Conservation (phyloP, 2,329 filamentous ascomycete genomes). For the Sodiomyces alkalinus region DNA sequence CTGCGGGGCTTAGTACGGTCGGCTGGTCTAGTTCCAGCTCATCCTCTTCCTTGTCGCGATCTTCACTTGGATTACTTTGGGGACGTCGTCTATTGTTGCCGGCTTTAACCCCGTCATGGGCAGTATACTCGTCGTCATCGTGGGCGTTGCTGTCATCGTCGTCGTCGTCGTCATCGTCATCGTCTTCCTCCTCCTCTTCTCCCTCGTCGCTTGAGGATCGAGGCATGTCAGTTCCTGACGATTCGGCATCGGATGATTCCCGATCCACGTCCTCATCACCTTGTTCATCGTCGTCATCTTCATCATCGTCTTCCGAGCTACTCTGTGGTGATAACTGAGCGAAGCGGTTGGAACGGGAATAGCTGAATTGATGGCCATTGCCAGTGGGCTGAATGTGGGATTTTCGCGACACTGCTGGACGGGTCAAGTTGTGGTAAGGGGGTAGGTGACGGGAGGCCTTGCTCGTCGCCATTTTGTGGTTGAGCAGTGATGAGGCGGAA, state of each 20-base stretch:
- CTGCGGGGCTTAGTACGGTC: conserved; percentile 8
- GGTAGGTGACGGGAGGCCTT: conserved; percentile 14
- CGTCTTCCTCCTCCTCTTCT: conserved; percentile 1
- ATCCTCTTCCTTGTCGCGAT: conserved; percentile 3
- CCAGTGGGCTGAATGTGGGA: conserved; percentile 27
- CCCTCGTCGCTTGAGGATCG: conserved; percentile 2
- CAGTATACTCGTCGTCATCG: conserved; percentile 1
- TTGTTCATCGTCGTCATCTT: conserved; percentile 8
- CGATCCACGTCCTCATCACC: conserved; percentile 3
- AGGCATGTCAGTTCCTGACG: conserved; percentile 1
- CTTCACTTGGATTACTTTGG: no score
- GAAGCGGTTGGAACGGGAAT: conserved; percentile 11
- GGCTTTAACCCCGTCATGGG: background rate
- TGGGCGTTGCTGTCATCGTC: background rate
- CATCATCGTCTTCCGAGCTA: conserved; percentile 16
- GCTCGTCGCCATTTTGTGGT: conserved; percentile 15
- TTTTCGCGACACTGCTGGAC: conserved; percentile 15
- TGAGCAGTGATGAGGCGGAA: conserved; percentile 17
- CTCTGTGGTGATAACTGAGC: conserved; percentile 16
- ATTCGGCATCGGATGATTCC: conserved; percentile 2
- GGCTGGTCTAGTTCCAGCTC: conserved; percentile 7
- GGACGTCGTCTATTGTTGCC: conserved; percentile 3
- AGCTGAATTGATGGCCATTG: conserved; percentile 26
- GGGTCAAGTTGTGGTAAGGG: conserved; percentile 16
- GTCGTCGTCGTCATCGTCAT: conserved; percentile 4